Percentiles rank a stretch among this genome's conserved stretches.
Evolutionary conservation across 1,139 yeast genomes (phyloP).

Genomic region (Sugiyamaella pinicola): DNA sequence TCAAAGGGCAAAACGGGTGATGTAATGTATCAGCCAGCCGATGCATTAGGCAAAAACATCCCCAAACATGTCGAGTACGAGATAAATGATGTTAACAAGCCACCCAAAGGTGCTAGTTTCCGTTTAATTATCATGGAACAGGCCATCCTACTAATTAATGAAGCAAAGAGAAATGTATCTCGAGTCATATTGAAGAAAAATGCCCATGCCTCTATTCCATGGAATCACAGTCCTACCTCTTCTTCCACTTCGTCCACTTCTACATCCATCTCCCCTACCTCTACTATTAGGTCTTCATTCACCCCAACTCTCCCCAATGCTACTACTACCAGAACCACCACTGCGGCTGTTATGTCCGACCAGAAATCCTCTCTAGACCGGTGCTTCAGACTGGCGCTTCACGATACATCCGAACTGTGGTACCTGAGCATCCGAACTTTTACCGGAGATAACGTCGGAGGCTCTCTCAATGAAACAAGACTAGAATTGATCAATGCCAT

Average conservation of each 20-base stretch:
- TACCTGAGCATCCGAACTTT: conserved; percentile 16
- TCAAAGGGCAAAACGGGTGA: conserved; percentile 28
- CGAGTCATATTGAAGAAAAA: conserved; percentile 25
- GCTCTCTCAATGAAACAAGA: conserved; percentile 15
- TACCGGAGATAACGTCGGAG: conserved; percentile 15
- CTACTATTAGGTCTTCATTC: not conserved
- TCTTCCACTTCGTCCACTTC: no score
- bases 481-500: conserved; percentile 9
- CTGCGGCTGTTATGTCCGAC: not conserved
- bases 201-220: conserved; percentile 27
- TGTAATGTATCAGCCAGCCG: conserved; percentile 23
- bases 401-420: conserved; percentile 18
- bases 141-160: conserved; percentile 29
- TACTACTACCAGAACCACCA: not conserved
- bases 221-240: no score
- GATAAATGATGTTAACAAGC: conserved; percentile 25
- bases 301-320: not conserved
- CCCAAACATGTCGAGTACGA: conserved; percentile 28
- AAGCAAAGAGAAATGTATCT: conserved; percentile 26
- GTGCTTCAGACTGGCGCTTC: conserved; percentile 12
- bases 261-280: not conserved
- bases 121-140: conserved; percentile 31
- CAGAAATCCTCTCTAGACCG: not conserved
- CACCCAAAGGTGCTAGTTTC: conserved; percentile 26
- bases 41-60: conserved; percentile 17